Base-by-base conservation (phyloP, 2,329 filamentous ascomycete species). In the Fragosphaeria purpurea region DNA sequence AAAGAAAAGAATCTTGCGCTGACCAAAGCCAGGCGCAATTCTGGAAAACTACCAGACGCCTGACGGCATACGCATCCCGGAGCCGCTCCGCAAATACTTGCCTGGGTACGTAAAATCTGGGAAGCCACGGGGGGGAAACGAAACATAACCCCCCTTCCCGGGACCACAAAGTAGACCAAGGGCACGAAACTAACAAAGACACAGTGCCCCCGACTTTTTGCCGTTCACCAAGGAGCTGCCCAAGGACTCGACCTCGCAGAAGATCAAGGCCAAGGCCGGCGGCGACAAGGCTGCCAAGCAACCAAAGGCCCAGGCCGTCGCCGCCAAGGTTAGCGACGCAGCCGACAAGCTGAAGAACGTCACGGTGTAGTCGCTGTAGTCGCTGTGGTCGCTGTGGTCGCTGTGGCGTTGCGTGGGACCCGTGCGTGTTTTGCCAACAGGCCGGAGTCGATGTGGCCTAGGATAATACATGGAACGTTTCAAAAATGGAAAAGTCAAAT, bases 41-140 rank as follows among this genome's bases (percentile, higher is more conserved):
- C 78, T 98, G 40, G 93, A 98, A 71, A 98, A 97, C 71, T 97
- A 91, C 69, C 93, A 98, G 73, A 93, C 84, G 0, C 83, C 89
- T 62, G 86, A 88, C 75, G 88, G 88, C 56, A 76, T 94, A 59
- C 77, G 78, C 51, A 84, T 95, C 37, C 90, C 90, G 1, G 85
- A 90, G 67, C 83, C 85, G 44, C 76, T 96, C 53, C 80, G 87
- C 59, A 91, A 89, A 70, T 97, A 94, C 67, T 84, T 97, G 47
- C 89, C 90, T 2, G 91, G 90, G 56, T 57, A 45, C 40, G 54
- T 50, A 3, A 22, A 22, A 2, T 22, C 22, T 3, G 22, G 22
- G 22, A 22, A 22, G 22, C 22, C 3, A 22, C 22, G 22, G 22
- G 22, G 22, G 22, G 22, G 22, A 22, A 22, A n/a, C n/a, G n/a